phyloP scores from a whole-genome alignment of 208 protist species.

The Leishmania tropica region DNA sequence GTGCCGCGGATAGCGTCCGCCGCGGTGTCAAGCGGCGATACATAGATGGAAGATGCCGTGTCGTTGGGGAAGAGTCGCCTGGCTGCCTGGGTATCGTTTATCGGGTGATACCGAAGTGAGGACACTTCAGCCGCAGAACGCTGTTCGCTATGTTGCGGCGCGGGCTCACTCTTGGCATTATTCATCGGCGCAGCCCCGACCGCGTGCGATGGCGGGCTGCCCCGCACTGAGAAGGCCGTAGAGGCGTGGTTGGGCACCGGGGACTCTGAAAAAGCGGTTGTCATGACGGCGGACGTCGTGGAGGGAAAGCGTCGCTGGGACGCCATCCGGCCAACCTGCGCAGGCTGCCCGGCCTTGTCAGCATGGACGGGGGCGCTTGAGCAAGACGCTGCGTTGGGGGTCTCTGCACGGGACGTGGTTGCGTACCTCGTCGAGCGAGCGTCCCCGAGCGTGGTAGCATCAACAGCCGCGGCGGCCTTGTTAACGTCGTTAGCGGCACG shows the following conservation, averaged over 20 bases:
- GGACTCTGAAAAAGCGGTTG: constrained; percentile 7
- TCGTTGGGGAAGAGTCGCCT: no score
- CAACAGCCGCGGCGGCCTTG: not conserved
- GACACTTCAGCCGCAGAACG: not conserved
- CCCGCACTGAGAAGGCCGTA: constrained; percentile 10
- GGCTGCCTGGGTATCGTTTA: not conserved
- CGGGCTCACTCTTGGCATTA: not conserved
- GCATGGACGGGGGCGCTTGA: not conserved
- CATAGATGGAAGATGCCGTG: not conserved
- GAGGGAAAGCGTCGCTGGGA: constrained; percentile 4
- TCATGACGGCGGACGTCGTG: constrained; percentile 9
- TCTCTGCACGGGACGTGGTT: not conserved
- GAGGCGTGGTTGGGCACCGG: constrained; percentile 1
- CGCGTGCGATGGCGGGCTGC: constrained; percentile 23
- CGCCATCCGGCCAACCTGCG: not conserved
- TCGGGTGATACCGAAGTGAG: not conserved
- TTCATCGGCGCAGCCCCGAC: constrained; percentile 13
- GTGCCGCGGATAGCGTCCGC: not conserved
- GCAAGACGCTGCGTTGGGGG: not conserved
- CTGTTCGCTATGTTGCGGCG: not conserved
- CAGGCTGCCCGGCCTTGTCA: constrained; percentile 6
- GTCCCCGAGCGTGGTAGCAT: not conserved
- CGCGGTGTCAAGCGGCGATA: not conserved
- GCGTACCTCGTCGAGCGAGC: not conserved
- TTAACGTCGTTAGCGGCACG: not conserved